Evolutionary conservation across 768 basidiomycete species (phyloP), one percentile per base, ranked within the genome.

Genomic region (Phaeotremella fagi): DNA sequence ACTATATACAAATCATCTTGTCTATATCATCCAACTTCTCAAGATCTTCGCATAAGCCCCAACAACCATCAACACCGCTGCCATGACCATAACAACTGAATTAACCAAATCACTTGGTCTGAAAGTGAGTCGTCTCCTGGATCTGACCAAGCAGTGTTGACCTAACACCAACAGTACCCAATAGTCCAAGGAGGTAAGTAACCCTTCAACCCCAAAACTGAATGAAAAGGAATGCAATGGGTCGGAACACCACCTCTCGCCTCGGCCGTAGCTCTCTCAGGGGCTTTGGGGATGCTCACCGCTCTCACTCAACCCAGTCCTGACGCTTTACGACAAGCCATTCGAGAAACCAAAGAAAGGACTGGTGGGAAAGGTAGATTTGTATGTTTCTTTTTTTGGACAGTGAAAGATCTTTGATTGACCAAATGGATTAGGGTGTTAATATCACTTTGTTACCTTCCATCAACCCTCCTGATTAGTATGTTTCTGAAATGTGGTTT

Each of bases 401-500:
- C 7, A 16, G 16, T 16, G 31, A 7, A 16, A 33, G 31, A 33
- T 16, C 31, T 33, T 33, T 33, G 41, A 18, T 18, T 9, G 9
- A 18, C 88, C 87, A 0, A 78, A 77, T 43, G 85, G 86, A 67
- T 3, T 88, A 94, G 69, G 88, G 87, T 14, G 87, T 89, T 46
- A 89, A 90, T 66, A 81, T 90, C 60, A 90, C 88, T 0, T 50
- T 74, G 11, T 78, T 94, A 22, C 91, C 92, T 0, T 82, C 82
- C 27, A 94, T 95, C 62, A 87, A 83, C 52, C 90, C 90, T 0
- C 92, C 92, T 1, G 88, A 91, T 62, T 94, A 97, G 68, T 83
- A 81, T 48, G 88, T 51, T 3, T 1, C 38, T 15, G n/a, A 18
- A 18, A 20, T n/a, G 20, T 20, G 16, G 48, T 43, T 9, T 25